Evolutionary conservation across 306 rosid genomes (phyloP).

Genomic region (Glycine latifolia): DNA sequence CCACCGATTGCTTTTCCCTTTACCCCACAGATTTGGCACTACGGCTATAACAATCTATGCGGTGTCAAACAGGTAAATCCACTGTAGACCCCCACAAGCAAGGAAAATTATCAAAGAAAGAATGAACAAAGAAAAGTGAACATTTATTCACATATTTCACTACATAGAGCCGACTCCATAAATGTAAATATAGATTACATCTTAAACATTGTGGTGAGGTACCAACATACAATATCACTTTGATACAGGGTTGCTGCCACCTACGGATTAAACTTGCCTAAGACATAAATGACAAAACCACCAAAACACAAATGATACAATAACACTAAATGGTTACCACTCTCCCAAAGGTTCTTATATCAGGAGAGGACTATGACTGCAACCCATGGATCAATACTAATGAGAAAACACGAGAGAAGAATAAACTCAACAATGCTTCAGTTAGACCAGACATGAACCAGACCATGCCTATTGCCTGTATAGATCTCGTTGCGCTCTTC

Average conservation of each 20-base stretch:
- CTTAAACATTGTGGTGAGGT: slow-evolving; percentile 34
- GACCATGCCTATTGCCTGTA: slow-evolving; percentile 87
- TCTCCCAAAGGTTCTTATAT: slow-evolving; percentile 36
- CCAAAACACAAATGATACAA: slow-evolving; percentile 43
- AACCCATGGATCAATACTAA: slow-evolving; percentile 43
- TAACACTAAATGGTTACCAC: slow-evolving; percentile 46
- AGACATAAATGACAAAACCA: slow-evolving; percentile 33
- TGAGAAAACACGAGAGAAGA: slow-evolving; percentile 45
- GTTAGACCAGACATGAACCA: slow-evolving; percentile 97
- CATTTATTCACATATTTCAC: slow-evolving; percentile 28
- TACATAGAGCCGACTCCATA: slow-evolving; percentile 29
- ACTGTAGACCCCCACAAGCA: slow-evolving; percentile 13
- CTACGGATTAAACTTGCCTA: slow-evolving; percentile 35
- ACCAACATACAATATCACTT: slow-evolving; percentile 43
- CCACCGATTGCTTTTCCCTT: slow-evolving; percentile 20
- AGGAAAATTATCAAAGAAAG: neutral
- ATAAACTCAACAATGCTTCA: slow-evolving; percentile 41
- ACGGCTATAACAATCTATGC: slow-evolving; percentile 46
- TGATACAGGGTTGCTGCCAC: slow-evolving; percentile 44
- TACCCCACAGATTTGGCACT: slow-evolving; percentile 11
- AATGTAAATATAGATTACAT: slow-evolving; percentile 44
- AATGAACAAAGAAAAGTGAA: neutral
- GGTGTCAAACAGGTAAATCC: slow-evolving; percentile 17
- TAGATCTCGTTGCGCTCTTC: slow-evolving; percentile 96
- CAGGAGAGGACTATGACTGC: slow-evolving; percentile 48